Evolutionary conservation across 495 filamentous ascomycete genomes (phyloP).

Genomic region (Penicillium manginii): DNA sequence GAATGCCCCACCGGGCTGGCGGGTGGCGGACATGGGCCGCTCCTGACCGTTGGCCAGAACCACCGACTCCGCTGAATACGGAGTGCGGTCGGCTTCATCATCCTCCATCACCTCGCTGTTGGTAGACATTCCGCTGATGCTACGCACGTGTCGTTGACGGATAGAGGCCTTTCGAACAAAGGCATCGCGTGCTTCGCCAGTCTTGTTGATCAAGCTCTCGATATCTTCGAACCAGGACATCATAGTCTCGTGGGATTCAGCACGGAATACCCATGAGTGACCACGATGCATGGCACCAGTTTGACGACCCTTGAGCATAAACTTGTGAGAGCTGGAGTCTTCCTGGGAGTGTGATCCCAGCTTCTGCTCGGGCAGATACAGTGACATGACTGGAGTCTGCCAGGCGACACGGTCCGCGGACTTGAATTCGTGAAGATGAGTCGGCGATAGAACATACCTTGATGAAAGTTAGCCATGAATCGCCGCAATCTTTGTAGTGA

Average conservation of each 20-base stretch:
- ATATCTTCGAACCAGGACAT: slow-evolving; percentile 96
- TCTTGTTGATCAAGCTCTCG: slow-evolving; percentile 80
- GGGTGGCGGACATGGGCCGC: slow-evolving; percentile 53
- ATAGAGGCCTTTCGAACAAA: slow-evolving; percentile 88
- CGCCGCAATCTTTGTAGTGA: slow-evolving; percentile 5
- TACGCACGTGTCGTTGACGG: slow-evolving; percentile 73
- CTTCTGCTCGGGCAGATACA: slow-evolving; percentile 93
- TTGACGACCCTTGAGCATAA: slow-evolving; percentile 94
- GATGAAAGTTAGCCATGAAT: slow-evolving; percentile 32
- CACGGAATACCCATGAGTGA: slow-evolving; percentile 97
- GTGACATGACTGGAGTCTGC: slow-evolving; percentile 88
- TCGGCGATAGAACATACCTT: slow-evolving; percentile 95
- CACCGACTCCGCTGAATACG: slow-evolving; percentile 66
- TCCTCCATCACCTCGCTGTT: slow-evolving; percentile 81
- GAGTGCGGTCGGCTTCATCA: slow-evolving; percentile 78
- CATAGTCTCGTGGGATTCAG: slow-evolving; percentile 95
- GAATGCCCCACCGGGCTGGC: slow-evolving; percentile 86
- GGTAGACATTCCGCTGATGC: slow-evolving; percentile 68
- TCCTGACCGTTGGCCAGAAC: slow-evolving; percentile 39
- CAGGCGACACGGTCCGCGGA: slow-evolving; percentile 74
- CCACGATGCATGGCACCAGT: slow-evolving; percentile 91
- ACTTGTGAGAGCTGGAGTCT: slow-evolving; percentile 92
- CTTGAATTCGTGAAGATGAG: slow-evolving; percentile 97
- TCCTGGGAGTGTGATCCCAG: slow-evolving; percentile 88
- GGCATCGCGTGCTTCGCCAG: slow-evolving; percentile 84